Conservation (phyloP, 2,329 filamentous ascomycete genomes). For the Mycosphaerelloides madeirae region DNA sequence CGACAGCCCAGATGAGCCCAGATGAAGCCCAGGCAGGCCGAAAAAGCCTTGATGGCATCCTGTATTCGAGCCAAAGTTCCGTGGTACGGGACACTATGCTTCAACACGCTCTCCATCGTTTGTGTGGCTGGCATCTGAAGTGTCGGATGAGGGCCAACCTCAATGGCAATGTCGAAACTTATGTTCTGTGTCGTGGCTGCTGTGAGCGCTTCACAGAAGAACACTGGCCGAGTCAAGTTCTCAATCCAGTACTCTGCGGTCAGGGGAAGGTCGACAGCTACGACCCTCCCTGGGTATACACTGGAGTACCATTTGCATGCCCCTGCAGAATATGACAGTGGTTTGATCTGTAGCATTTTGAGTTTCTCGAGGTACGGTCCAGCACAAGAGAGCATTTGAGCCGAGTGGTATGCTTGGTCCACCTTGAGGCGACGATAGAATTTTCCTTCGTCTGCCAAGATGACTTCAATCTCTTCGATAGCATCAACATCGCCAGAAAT, state of each 20-base stretch:
- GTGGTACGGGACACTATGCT: slow-evolving; percentile 12
- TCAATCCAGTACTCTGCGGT: slow-evolving; percentile 40
- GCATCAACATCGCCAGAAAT: slow-evolving; percentile 41
- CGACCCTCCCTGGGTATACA: background rate
- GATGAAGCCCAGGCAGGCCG: slow-evolving; percentile 14
- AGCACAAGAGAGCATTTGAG: slow-evolving; percentile 28
- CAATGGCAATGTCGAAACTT: slow-evolving; percentile 36
- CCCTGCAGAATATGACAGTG: no score
- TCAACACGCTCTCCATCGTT: slow-evolving; percentile 29
- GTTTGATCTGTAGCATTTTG: no score
- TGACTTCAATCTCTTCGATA: slow-evolving; percentile 30
- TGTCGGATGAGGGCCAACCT: slow-evolving; percentile 46
- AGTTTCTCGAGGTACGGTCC: slow-evolving; percentile 4
- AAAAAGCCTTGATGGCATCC: slow-evolving; percentile 26
- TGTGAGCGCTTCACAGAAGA: slow-evolving; percentile 42
- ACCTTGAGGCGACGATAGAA: slow-evolving; percentile 41
- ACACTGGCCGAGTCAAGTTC: slow-evolving; percentile 44
- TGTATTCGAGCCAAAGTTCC: slow-evolving; percentile 21
- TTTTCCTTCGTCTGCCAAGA: slow-evolving; percentile 32
- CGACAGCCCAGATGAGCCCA: slow-evolving; percentile 16
- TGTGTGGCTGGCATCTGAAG: slow-evolving; percentile 40
- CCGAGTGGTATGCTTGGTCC: slow-evolving; percentile 43
- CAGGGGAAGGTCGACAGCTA: background rate
- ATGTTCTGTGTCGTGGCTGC: background rate
- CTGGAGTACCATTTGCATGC: slow-evolving; percentile 28